phyloP scores from a whole-genome alignment of 2,329 filamentous ascomycete genomes.

The Fusarium marasasianum region DNA sequence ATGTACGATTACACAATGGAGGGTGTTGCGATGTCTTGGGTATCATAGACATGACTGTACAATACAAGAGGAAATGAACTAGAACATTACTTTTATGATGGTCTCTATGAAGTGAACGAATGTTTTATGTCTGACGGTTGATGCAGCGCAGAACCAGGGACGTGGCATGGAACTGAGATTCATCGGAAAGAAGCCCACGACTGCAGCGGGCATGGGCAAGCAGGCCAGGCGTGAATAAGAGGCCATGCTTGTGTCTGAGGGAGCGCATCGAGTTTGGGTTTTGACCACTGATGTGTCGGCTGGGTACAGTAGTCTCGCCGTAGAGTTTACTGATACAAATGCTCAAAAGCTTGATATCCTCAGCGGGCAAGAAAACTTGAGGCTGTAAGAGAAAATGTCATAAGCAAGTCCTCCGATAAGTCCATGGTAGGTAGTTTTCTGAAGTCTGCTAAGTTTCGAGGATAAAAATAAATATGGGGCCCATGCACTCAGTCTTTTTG shows the following conservation, averaged over 20 bases:
- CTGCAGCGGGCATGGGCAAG: background rate
- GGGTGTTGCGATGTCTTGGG: background rate
- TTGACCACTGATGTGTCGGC: background rate
- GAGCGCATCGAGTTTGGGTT: background rate
- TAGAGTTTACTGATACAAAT: background rate
- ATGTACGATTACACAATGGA: conserved; percentile 36
- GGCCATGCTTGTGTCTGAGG: background rate
- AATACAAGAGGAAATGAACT: conserved; percentile 33
- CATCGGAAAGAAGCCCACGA: background rate
- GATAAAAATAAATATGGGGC: background rate
- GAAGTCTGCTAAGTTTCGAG: background rate
- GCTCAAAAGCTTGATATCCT: background rate
- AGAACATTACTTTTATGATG: background rate
- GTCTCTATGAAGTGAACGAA: background rate
- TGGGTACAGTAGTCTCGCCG: background rate
- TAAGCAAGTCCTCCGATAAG: background rate
- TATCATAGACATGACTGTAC: conserved; percentile 37
- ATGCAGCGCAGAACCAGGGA: background rate
- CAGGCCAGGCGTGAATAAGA: background rate
- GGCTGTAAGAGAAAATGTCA: too few species aligned
- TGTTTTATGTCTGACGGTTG: too few species aligned
- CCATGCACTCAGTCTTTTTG: background rate
- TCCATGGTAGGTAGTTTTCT: background rate
- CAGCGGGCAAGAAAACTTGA: background rate
- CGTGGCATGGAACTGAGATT: too few species aligned